Evolutionary conservation across 2,329 filamentous ascomycete species (phyloP), one percentile per base, ranked within the genome.

Genomic region (Stagonosporopsis vannaccii): DNA sequence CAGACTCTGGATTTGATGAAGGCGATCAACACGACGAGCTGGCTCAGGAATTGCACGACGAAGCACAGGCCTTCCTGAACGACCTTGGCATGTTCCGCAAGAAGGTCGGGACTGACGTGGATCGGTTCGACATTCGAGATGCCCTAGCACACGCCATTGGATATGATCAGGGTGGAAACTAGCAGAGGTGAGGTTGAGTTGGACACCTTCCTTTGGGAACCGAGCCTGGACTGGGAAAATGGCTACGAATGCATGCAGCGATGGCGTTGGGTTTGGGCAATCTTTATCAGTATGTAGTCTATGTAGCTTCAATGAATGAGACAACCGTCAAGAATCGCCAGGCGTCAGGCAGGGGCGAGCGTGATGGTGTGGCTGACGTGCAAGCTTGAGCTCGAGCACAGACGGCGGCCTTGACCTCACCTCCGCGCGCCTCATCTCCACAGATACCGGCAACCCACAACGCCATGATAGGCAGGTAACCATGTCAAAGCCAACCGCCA

Each of bases 31-130:
- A 81, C 35, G 83, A 84, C 36, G 70, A 81, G 17, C 80, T 85
- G 41, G 83, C 82, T 0, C 72, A 78, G 35, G 83, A 93, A 60
- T 85, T 93, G 79, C 91, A 97, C 71, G 87, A 88, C n/a, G 87
- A 91, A 69, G 94, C 96, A 82, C 87, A 93, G 65, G 88, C 89
- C 32, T 84, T 98, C 70, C 81, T 99, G 62, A 87, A 87, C 65
- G 93, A 98, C 66, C 73, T 96, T 51, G 85, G 84, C 26, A 75
- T 94, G 71, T 96, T 96, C 79, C 89, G 89, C 75, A 87, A 87
- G 68, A 98, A 97, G 79, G 87, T 98, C 60, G 87, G 86, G 6
- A 92, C 95, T 67, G 95, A 98, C 74, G 85, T 90, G 75, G 80
- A 80, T 53, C 81, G 90, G 35, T 95, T 87, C 56, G 77, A 68